Evolutionary conservation across 2,329 filamentous ascomycete genomes (phyloP).

Genomic region (Whalleya microplaca): DNA sequence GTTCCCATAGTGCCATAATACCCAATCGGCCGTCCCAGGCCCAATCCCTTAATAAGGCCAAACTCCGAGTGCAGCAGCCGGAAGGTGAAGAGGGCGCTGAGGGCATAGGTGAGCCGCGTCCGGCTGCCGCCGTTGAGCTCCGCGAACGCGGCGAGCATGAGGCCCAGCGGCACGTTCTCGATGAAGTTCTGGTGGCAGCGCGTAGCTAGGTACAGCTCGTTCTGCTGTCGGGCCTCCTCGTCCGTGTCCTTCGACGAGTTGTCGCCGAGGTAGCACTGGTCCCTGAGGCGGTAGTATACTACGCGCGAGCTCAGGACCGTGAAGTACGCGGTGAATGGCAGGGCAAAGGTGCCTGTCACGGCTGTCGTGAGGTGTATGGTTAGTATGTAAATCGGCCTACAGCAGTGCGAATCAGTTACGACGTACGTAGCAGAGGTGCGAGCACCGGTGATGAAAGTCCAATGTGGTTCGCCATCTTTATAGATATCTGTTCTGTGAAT

Average conservation of each 20-base stretch:
- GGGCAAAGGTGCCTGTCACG: slow-evolving; percentile 36
- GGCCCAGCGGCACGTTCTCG: slow-evolving; percentile 39
- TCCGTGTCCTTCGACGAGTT: slow-evolving; percentile 23
- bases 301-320: slow-evolving; percentile 35
- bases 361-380: slow-evolving; percentile 20
- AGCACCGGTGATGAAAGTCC: slow-evolving; percentile 21
- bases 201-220: slow-evolving; percentile 31
- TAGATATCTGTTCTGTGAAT: neutral
- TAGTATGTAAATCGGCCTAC: neutral
- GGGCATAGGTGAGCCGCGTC: slow-evolving; percentile 25
- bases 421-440: slow-evolving; percentile 28
- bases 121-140: slow-evolving; percentile 39
- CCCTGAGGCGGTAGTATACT: slow-evolving; percentile 29
- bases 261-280: slow-evolving; percentile 35
- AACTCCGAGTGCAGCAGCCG: slow-evolving; percentile 36
- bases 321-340: slow-evolving; percentile 40
- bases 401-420: neutral
- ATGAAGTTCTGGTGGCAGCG: slow-evolving; percentile 37
- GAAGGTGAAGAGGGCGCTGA: slow-evolving; percentile 33
- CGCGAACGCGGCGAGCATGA: slow-evolving; percentile 35
- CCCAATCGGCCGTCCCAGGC: slow-evolving; percentile 34
- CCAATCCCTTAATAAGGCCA: slow-evolving; percentile 30
- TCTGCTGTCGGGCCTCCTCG: slow-evolving; percentile 10
- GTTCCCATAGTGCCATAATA: slow-evolving; percentile 35
- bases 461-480: slow-evolving; percentile 20